Base-by-base conservation (phyloP, 305 asterid genomes). In the Fraxinus ornus region DNA sequence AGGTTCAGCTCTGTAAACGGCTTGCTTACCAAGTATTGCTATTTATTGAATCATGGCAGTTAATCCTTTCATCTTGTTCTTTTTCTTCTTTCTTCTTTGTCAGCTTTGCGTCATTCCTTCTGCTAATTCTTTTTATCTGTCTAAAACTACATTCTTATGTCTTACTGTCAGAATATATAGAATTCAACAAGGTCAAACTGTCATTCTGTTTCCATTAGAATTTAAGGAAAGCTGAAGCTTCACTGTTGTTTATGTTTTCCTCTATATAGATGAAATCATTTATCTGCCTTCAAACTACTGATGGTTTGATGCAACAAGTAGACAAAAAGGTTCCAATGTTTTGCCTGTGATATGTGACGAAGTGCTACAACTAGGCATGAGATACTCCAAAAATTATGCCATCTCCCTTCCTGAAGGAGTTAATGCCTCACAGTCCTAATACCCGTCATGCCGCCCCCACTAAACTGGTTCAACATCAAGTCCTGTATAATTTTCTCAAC, bases 401-500 rank as follows among this genome's bases (percentile, higher is more conserved):
- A 84, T 89, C 73, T 47, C 84, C 35, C 90, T 89, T 76, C 90
- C 90, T 80, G 85, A 84, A 66, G 81, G 85, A 62, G 92, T 89
- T 72, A 87, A 84, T 84, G 84, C 92, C 83, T 83, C 86, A 86
- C 74, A 21, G 84, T 79, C 76, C 89, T 89, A 30, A 83, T 80
- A 55, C 95, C 90, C 85, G 86, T 85, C 87, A 88, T 86, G 79
- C 92, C 83, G 35, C 87, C 87, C 47, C 91, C 95, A 37, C 84
- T 81, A 76, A 88, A 85, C 79, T 91, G 97, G 1, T 94, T 88
- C n/a, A 97, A 86, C 91, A 89, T 83, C 93, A 93, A 86, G 78
- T 92, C 92, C 4, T 91, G 89, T 84, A 93, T 83, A 22, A 93
- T 92, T 89, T 93, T 92, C 89, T 93, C 97, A 44, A 92, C 98